phyloP scores from a whole-genome alignment of 1,284 basidiomycete species.

The Wolfiporia cocos region DNA sequence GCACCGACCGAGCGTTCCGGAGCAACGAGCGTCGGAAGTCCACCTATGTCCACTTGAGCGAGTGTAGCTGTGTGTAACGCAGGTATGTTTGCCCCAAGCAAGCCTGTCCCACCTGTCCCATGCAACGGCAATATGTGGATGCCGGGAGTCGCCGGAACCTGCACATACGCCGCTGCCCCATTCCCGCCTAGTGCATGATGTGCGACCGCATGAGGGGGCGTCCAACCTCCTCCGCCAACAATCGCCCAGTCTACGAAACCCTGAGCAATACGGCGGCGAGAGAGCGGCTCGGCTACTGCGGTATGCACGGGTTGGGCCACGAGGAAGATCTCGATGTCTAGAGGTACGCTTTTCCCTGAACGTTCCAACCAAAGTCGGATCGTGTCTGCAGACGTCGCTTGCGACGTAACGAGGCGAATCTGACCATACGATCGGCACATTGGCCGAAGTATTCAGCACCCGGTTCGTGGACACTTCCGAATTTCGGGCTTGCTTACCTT shows the following conservation, averaged over 20 bases:
- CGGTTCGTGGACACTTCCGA: background rate
- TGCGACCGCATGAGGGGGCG: constrained; percentile 11
- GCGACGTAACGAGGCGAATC: constrained; percentile 69
- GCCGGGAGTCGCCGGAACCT: constrained; percentile 11
- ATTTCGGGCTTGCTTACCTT: constrained; percentile 42
- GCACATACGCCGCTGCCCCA: constrained; percentile 11
- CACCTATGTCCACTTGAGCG: constrained; percentile 13
- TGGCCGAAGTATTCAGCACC: background rate
- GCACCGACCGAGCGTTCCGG: background rate
- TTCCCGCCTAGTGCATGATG: constrained; percentile 10
- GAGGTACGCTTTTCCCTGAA: constrained; percentile 56
- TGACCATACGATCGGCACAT: constrained; percentile 21
- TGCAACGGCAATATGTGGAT: constrained; percentile 16
- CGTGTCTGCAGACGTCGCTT: constrained; percentile 65
- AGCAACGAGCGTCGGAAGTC: constrained; percentile 13
- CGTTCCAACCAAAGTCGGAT: constrained; percentile 75
- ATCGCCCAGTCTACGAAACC: constrained; percentile 15
- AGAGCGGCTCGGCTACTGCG: constrained; percentile 9
- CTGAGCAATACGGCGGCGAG: constrained; percentile 21
- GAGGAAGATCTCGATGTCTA: constrained; percentile 74
- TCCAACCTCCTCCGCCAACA: constrained; percentile 16
- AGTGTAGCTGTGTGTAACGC: constrained; percentile 6
- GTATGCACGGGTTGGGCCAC: constrained; percentile 32
- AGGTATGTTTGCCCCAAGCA: constrained; percentile 9
- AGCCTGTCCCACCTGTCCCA: constrained; percentile 1